Conservation (phyloP, 2,329 filamentous ascomycete genomes). For the Nigrospora sphaerica region DNA sequence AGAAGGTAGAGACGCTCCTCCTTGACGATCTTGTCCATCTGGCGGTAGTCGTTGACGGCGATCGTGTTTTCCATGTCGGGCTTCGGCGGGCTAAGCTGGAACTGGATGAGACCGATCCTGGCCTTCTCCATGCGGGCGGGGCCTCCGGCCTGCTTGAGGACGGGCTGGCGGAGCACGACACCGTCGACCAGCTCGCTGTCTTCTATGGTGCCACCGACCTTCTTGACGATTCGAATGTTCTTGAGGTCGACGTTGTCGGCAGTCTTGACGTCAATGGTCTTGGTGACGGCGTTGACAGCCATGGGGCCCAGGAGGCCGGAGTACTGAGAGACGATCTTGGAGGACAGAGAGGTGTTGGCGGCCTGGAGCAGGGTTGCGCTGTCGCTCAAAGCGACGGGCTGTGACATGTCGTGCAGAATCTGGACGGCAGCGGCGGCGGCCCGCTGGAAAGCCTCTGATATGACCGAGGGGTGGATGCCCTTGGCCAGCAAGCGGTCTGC, state of each 20-base stretch:
- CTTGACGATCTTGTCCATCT: constrained; percentile 99
- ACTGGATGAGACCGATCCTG: constrained; percentile 92
- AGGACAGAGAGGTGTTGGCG: constrained; percentile 92
- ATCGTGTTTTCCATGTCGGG: constrained; percentile 99
- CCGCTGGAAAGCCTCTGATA: constrained; percentile 95
- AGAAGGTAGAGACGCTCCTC: constrained; percentile 97
- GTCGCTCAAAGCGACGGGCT: constrained; percentile 83
- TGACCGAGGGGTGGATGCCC: constrained; percentile 94
- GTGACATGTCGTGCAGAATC: constrained; percentile 90
- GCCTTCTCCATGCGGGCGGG: constrained; percentile 95
- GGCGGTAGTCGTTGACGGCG: constrained; percentile 96
- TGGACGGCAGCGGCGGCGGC: constrained; percentile 84
- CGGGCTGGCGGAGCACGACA: constrained; percentile 82
- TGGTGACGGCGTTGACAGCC: constrained; percentile 93
- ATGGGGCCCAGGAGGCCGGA: constrained; percentile 93
- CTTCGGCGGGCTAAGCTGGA: constrained; percentile 96
- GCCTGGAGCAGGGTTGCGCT: constrained; percentile 89
- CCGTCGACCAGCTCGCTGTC: constrained; percentile 97
- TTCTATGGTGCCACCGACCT: constrained; percentile 95
- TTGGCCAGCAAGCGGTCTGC: constrained; percentile 87
- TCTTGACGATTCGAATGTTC: constrained; percentile 96
- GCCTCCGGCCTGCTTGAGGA: constrained; percentile 88
- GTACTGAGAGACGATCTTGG: constrained; percentile 98
- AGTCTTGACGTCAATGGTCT: constrained; percentile 91
- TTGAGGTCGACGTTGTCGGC: constrained; percentile 94